These are phyloP conservation scores for Boletus vermiculosoides DNA, from an alignment of 768 basidiomycete species.

Conservation along the genomic window DNA sequence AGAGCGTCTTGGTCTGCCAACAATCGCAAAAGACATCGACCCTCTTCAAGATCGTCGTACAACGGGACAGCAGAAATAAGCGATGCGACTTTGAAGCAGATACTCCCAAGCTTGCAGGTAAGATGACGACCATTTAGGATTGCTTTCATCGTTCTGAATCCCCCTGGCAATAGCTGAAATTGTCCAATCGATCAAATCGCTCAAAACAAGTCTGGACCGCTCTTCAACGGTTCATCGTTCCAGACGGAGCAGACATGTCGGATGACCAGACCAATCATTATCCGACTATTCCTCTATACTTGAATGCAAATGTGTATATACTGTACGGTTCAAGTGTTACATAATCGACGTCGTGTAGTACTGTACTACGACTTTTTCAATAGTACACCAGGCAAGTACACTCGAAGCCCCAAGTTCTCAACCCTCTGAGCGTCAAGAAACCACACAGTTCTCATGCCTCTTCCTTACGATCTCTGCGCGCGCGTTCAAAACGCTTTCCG, in stretches of 20 bases:
- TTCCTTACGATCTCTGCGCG: conserved; percentile 87
- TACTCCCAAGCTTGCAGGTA: conserved; percentile 74
- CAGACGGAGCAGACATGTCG: conserved; percentile 60
- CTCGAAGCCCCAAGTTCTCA: background rate
- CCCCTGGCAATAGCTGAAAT: conserved; percentile 56
- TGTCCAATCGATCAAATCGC: conserved; percentile 64
- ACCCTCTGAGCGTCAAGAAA: background rate
- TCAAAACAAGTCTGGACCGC: conserved; percentile 65
- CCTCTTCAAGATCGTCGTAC: conserved; percentile 87
- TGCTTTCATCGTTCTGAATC: background rate
- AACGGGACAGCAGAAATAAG: conserved; percentile 73
- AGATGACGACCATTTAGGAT: conserved; percentile 22
- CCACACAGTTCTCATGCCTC: conserved; percentile 37
- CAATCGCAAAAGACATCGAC: conserved; percentile 78
- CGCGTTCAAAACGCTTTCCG: conserved; percentile 90
- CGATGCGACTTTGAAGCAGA: conserved; percentile 98
- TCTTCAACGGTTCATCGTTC: conserved; percentile 61
- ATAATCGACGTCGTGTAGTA: conserved; percentile 10
- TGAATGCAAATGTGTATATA: background rate
- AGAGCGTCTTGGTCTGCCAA: conserved; percentile 79
- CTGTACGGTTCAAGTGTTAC: conserved; percentile 1
- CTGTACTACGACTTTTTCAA: background rate
- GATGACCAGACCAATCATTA: conserved; percentile 22
- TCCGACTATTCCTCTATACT: background rate
- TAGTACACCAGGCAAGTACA: background rate